Percentiles rank a stretch among this genome's conserved stretches.
Conservation (phyloP, 192 early-diverging fungal species). For the Coemansia sp. region DNA sequence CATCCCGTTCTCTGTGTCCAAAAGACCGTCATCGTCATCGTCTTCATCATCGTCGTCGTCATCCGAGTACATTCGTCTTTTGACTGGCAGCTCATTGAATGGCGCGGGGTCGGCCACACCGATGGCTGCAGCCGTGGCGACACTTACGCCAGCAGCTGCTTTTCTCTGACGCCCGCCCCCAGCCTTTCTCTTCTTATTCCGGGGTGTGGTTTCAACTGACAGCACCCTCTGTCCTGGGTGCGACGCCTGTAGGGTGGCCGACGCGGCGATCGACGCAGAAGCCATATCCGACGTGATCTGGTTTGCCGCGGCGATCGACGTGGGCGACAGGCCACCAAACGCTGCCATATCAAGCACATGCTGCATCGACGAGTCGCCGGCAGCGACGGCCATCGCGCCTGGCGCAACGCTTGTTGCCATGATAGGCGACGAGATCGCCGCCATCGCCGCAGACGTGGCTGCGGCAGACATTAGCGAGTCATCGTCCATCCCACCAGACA, state of each 20-base stretch:
- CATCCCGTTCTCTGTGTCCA: constrained; percentile 22
- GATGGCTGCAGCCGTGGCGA: constrained; percentile 11
- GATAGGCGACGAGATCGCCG: background rate
- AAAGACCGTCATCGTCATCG: constrained; percentile 21
- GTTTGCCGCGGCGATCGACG: constrained; percentile 9
- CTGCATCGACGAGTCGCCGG: constrained; percentile 12
- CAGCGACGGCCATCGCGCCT: background rate
- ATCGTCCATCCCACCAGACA: constrained; percentile 6
- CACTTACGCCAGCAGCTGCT: constrained; percentile 12
- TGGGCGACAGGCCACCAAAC: constrained; percentile 21
- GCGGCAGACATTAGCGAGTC: background rate
- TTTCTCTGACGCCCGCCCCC: constrained; percentile 13
- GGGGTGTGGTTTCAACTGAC: background rate
- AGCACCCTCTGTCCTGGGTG: background rate
- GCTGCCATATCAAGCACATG: constrained; percentile 15
- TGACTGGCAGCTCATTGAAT: background rate
- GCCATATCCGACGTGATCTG: constrained; percentile 6
- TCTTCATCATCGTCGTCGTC: constrained; percentile 3
- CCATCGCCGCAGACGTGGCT: background rate
- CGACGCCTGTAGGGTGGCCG: background rate
- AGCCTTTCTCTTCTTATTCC: background rate
- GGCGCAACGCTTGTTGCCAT: background rate
- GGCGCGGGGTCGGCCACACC: constrained; percentile 1
- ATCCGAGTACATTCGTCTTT: background rate
- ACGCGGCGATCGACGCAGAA: constrained; percentile 2